Evolutionary conservation across 768 basidiomycete species (phyloP).

Genomic region (Boletellus emodensis): DNA sequence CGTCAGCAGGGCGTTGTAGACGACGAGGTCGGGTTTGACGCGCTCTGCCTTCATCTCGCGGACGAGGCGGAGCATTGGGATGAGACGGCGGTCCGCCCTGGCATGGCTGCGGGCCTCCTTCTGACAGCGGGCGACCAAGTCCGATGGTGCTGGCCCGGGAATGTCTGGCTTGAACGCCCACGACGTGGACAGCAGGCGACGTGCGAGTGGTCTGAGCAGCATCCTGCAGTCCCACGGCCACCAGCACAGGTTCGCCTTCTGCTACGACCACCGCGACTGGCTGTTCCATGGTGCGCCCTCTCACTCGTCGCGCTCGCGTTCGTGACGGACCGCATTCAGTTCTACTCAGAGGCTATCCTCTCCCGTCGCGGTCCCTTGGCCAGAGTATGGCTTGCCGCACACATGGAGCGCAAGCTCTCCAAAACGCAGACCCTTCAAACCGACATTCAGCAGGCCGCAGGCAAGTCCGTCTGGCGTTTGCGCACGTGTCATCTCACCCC

Average conservation of each 20-base stretch:
- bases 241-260: slow-evolving; percentile 14
- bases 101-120: slow-evolving; percentile 29
- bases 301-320: neutral
- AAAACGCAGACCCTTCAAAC: slow-evolving; percentile 94
- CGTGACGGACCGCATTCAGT: slow-evolving; percentile 39
- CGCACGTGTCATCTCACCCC: neutral
- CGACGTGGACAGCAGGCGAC: neutral
- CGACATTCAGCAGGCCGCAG: slow-evolving; percentile 91
- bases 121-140: slow-evolving; percentile 30
- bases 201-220: neutral
- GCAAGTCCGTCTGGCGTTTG: slow-evolving; percentile 32
- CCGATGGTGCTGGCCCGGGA: slow-evolving; percentile 1
- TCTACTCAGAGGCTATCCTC: slow-evolving; percentile 91
- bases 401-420: slow-evolving; percentile 97
- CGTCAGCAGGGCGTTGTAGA: slow-evolving; percentile 56
- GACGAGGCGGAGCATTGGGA: slow-evolving; percentile 42
- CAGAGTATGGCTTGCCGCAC: slow-evolving; percentile 98
- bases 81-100: slow-evolving; percentile 35
- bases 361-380: slow-evolving; percentile 92
- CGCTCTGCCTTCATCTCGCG: slow-evolving; percentile 55
- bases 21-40: slow-evolving; percentile 48
- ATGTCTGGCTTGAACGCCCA: slow-evolving; percentile 28
- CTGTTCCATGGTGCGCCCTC: slow-evolving; percentile 21
- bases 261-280: slow-evolving; percentile 16
- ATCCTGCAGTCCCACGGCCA: slow-evolving; percentile 24